phyloP scores from a whole-genome alignment of 2,329 filamentous ascomycete genomes.

The Xylaria sp. region DNA sequence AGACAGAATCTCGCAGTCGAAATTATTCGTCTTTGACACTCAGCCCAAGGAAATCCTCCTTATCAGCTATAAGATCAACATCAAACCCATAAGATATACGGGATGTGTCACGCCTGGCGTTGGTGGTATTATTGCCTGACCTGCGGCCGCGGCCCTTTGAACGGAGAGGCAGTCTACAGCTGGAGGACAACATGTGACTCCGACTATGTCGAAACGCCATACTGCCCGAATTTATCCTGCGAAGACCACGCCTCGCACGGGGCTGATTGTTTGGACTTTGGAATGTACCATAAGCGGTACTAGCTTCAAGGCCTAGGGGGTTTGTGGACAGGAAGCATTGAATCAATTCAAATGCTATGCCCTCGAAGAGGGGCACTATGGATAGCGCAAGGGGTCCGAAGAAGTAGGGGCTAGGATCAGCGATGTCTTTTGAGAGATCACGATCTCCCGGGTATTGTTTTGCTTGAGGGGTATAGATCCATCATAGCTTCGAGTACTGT shows the following conservation, averaged over 20 bases:
- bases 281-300: conserved; percentile 40
- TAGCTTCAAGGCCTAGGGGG: neutral
- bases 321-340: neutral
- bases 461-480: too few species aligned
- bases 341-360: neutral
- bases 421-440: too few species aligned
- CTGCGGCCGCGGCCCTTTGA: conserved; percentile 44
- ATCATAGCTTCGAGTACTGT: too few species aligned
- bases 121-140: conserved; percentile 44
- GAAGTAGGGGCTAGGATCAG: too few species aligned
- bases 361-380: neutral
- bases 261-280: conserved; percentile 40
- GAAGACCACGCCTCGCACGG: conserved; percentile 40
- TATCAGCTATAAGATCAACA: neutral
- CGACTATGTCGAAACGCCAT: conserved; percentile 38
- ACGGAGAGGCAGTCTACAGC: conserved; percentile 36
- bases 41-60: neutral
- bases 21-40: neutral
- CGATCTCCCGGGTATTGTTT: too few species aligned
- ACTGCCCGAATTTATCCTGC: conserved; percentile 41
- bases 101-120: conserved; percentile 43
- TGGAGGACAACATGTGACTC: conserved; percentile 44
- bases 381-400: neutral
- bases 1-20: conserved; percentile 2
- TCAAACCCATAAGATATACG: conserved; percentile 10